Percentiles rank a stretch among this genome's conserved stretches.
phyloP scores from a whole-genome alignment of 768 basidiomycete genomes.

The Stropharia rugosoannulata region DNA sequence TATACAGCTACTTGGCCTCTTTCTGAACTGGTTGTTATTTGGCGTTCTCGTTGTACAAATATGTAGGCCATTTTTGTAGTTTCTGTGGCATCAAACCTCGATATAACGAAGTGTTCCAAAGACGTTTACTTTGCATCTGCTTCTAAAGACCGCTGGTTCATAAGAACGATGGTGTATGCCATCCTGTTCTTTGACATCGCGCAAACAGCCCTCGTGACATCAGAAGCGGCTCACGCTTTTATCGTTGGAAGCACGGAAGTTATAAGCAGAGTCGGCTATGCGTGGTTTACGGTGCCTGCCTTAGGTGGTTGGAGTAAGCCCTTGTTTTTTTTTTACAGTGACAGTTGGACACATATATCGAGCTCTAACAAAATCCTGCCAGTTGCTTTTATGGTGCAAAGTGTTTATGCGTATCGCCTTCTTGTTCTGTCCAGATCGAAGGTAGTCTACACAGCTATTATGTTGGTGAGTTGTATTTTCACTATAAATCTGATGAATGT shows the following conservation, averaged over 20 bases:
- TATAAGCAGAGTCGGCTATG: neutral
- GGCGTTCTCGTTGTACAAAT: constrained; percentile 30
- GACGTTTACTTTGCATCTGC: neutral
- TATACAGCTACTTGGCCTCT: constrained; percentile 26
- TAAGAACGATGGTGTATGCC: neutral
- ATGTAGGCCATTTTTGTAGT: constrained; percentile 16
- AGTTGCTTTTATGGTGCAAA: constrained; percentile 31
- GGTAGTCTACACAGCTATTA: constrained; percentile 6
- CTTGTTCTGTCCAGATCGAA: constrained; percentile 23
- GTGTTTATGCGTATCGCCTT: constrained; percentile 33
- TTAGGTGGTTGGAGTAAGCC: constrained; percentile 19
- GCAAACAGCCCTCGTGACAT: neutral
- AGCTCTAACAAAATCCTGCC: neutral
- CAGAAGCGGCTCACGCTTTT: neutral
- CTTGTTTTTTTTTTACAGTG: constrained; percentile 18
- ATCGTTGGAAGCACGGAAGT: neutral
- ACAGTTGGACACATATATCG: neutral
- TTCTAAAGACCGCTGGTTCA: neutral
- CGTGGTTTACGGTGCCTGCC: constrained; percentile 6
- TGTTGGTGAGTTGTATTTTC: neutral
- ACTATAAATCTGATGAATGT: neutral
- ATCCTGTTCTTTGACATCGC: neutral
- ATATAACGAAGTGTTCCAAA: neutral
- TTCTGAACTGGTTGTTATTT: constrained; percentile 27
- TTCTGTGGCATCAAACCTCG: neutral